Conservation (phyloP, 176 grass and related monocot species). For the Musa troglodytarum region DNA sequence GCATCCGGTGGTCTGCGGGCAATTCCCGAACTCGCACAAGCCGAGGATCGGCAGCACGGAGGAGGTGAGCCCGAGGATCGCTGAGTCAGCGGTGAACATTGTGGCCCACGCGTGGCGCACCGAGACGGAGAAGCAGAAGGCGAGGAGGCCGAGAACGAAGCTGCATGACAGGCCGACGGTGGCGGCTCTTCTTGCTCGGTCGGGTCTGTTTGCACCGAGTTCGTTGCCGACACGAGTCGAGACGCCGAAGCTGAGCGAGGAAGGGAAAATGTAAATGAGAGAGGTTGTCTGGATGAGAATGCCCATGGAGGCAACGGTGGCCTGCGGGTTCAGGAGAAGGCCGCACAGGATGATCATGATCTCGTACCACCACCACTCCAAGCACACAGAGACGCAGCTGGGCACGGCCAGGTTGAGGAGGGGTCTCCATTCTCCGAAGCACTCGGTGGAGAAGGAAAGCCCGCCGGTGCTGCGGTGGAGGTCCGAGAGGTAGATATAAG, state of each 20-base stretch:
- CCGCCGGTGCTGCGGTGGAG: neutral
- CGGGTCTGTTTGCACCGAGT: constrained; percentile 44
- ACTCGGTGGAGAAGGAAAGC: constrained; percentile 1
- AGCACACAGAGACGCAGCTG: constrained; percentile 32
- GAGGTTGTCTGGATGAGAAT: constrained; percentile 90
- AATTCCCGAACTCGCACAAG: constrained; percentile 10
- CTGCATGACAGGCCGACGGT: neutral
- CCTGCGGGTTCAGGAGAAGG: constrained; percentile 64
- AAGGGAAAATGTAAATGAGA: constrained; percentile 96
- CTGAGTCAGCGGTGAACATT: constrained; percentile 10
- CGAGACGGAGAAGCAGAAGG: constrained; percentile 1
- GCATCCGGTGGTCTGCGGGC: constrained; percentile 10
- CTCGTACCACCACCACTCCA: constrained; percentile 99
- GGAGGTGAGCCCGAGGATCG: constrained; percentile 4
- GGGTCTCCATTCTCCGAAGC: neutral
- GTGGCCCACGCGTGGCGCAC: constrained; percentile 1
- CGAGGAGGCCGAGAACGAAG: neutral
- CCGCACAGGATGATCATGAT: constrained; percentile 96
- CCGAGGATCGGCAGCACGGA: constrained; percentile 9
- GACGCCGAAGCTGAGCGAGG: constrained; percentile 73
- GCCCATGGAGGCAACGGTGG: constrained; percentile 82
- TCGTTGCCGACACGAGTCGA: constrained; percentile 91
- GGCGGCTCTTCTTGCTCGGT: neutral
- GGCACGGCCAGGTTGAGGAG: neutral
- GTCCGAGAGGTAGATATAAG: neutral